Evolutionary conservation across 768 basidiomycete species (phyloP), one percentile per base, ranked within the genome.

Genomic region (Multifurca ochricompacta): DNA sequence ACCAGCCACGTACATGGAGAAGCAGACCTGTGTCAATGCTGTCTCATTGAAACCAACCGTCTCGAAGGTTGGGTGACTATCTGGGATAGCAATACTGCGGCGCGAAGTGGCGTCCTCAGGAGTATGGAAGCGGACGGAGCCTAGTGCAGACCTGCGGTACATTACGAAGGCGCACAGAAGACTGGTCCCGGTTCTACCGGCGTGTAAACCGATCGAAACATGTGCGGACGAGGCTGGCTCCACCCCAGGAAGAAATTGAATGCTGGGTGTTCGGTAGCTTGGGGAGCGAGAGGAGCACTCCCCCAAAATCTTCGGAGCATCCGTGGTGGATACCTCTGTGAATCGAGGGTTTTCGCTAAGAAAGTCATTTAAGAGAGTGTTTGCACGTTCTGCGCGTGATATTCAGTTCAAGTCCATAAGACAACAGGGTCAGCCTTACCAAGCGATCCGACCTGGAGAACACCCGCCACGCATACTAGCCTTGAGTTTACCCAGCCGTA

Each of bases 401-500:
- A 16, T 36, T 28, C 28, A 45, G 14, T 1, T 30, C n/a, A n/a
- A n/a, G n/a, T 30, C 36, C 6, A n/a, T 40, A 32, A 23, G 39
- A 30, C 25, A 49, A 21, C 41, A 39, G 28, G 28, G 30, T 5
- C 27, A 10, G 48, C 32, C 54, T 47, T 10, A 59, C 58, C 44
- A 25, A 45, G 37, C 4, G 58, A 57, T 10, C 7, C 48, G 1
- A 47, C 54, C 34, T 34, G 48, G 10, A 59, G 54, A 11, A 59
- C 58, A 16, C 58, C 58, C 3, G 58, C 58, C 18, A 51, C 58
- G 28, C 58, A 59, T 34, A 56, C 37, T 9, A 58, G 41, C 14
- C 46, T 47, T 6, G 39, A 18, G 21, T 59, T 58, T 36, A 47
- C 32, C 59, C 59, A 59, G 9, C 59, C 59, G 21, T 59, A 59